Conservation (phyloP, 2,329 filamentous ascomycete genomes). For the Cladosporium oxysporum region DNA sequence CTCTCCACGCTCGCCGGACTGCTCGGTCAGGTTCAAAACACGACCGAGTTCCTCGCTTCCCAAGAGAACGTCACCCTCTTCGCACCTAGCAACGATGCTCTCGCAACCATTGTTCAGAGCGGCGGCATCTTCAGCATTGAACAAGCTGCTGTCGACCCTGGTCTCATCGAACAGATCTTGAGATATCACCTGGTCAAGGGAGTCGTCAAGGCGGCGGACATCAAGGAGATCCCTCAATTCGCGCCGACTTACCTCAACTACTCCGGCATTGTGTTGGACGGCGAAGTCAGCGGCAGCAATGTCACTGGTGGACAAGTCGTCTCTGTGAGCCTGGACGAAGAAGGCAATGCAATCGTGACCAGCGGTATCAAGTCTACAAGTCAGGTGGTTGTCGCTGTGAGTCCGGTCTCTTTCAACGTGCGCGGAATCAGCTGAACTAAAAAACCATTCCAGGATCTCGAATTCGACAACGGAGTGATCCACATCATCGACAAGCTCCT, state of each 20-base stretch:
- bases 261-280: conserved; percentile 15
- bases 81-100: conserved; percentile 53
- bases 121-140: conserved; percentile 19
- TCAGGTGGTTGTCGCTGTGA: conserved; percentile 52
- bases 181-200: conserved; percentile 60
- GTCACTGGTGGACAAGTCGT: conserved; percentile 61
- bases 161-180: conserved; percentile 45
- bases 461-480: conserved; percentile 42
- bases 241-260: conserved; percentile 40
- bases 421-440: background rate
- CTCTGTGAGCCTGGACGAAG: conserved; percentile 36
- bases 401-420: conserved; percentile 25
- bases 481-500: conserved; percentile 51
- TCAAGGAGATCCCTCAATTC: conserved; percentile 36
- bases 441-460: conserved; percentile 22
- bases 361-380: conserved; percentile 49
- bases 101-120: conserved; percentile 21
- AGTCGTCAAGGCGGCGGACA: conserved; percentile 39
- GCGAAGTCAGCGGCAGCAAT: conserved; percentile 42
- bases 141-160: conserved; percentile 9
- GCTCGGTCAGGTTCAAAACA: conserved; percentile 38
- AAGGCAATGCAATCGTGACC: conserved; percentile 46
- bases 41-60: conserved; percentile 40
- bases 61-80: conserved; percentile 57
- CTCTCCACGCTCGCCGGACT: conserved; percentile 39